phyloP scores from a whole-genome alignment of 129 eudicot species.

The Pulicaria dysenterica region DNA sequence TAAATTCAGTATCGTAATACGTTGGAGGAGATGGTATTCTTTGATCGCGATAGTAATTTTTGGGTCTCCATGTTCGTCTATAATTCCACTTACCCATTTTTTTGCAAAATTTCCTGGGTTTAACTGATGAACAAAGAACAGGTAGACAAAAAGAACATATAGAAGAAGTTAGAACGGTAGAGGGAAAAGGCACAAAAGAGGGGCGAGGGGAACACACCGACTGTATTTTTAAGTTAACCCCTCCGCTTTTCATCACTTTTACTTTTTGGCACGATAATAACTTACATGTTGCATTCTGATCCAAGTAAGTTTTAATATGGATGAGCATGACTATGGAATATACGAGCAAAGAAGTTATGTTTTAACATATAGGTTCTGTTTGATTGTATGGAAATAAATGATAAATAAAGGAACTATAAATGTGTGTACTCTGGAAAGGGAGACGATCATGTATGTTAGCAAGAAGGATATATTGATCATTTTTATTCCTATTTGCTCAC shows the following conservation, averaged over 20 bases:
- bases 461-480: too few species aligned
- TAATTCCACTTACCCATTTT: slow-evolving; percentile 45
- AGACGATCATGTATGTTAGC: too few species aligned
- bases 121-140: slow-evolving; percentile 1
- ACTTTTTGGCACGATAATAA: background rate
- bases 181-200: background rate
- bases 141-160: slow-evolving; percentile 7
- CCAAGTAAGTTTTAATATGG: too few species aligned
- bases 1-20: slow-evolving; percentile 43
- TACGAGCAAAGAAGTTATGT: too few species aligned
- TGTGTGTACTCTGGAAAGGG: too few species aligned
- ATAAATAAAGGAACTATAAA: too few species aligned
- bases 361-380: too few species aligned
- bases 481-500: too few species aligned
- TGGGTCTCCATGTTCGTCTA: slow-evolving; percentile 45
- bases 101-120: slow-evolving; percentile 13
- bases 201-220: slow-evolving; percentile 4
- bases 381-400: too few species aligned
- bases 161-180: slow-evolving; percentile 20
- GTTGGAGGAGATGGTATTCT: slow-evolving; percentile 46
- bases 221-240: slow-evolving; percentile 7
- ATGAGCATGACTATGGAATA: too few species aligned
- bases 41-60: slow-evolving; percentile 43
- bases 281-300: background rate
- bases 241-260: slow-evolving; percentile 5